phyloP scores from a whole-genome alignment of 495 filamentous ascomycete genomes.

The Monascus purpureus region DNA sequence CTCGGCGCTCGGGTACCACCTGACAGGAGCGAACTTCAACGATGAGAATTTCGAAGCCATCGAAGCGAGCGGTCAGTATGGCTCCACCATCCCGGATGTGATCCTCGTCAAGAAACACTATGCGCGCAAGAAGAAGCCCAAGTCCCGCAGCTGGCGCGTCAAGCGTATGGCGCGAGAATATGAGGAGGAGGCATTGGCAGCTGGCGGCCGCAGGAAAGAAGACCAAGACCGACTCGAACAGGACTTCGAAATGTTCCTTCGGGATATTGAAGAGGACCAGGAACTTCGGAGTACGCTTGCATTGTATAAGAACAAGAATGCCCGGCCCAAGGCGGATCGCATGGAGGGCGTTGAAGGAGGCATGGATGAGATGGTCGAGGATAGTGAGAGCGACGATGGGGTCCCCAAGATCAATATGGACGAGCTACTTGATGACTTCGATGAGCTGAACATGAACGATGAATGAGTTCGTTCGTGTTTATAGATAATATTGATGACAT shows the following conservation, averaged over 20 bases:
- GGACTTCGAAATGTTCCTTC: constrained; percentile 94
- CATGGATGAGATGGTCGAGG: constrained; percentile 53
- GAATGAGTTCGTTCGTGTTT: constrained; percentile 1
- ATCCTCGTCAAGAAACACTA: constrained; percentile 94
- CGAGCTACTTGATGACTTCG: constrained; percentile 80
- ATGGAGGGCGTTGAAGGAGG: constrained; percentile 28
- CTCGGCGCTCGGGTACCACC: constrained; percentile 78
- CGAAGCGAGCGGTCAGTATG: constrained; percentile 52
- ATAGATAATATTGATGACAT: neutral
- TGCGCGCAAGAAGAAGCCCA: constrained; percentile 73
- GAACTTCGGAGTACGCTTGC: constrained; percentile 73
- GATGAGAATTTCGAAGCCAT: constrained; percentile 67
- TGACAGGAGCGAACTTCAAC: constrained; percentile 86
- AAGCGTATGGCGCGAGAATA: constrained; percentile 88
- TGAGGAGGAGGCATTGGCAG: constrained; percentile 41
- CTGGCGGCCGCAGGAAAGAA: constrained; percentile 48
- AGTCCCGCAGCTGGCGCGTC: constrained; percentile 77
- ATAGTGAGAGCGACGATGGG: constrained; percentile 46
- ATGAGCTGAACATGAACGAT: constrained; percentile 53
- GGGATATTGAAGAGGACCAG: constrained; percentile 89
- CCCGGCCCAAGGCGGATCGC: constrained; percentile 16
- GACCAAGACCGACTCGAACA: constrained; percentile 74
- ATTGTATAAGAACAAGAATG: constrained; percentile 60
- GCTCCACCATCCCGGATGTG: constrained; percentile 75
- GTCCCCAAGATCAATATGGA: constrained; percentile 68